phyloP scores from a whole-genome alignment of 306 rosid species.

The Vigna angularis region DNA sequence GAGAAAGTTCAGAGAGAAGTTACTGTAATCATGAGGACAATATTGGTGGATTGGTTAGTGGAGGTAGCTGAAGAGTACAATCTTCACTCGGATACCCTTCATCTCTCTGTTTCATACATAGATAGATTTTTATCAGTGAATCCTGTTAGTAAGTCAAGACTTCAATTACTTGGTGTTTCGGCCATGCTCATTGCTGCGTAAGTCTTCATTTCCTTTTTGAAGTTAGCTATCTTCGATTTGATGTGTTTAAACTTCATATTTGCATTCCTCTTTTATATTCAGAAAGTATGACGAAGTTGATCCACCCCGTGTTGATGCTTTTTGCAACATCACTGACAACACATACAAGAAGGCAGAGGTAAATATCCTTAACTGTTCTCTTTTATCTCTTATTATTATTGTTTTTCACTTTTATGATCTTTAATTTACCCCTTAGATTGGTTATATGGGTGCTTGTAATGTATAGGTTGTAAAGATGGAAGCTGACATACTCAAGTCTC shows the following conservation, averaged over 20 bases:
- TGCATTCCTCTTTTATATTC: neutral
- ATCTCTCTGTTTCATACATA: slow-evolving; percentile 64
- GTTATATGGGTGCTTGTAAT: neutral
- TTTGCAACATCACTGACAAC: slow-evolving; percentile 73
- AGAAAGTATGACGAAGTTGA: slow-evolving; percentile 90
- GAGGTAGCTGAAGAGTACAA: slow-evolving; percentile 87
- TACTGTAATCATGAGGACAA: slow-evolving; percentile 69
- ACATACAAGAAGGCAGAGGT: slow-evolving; percentile 65
- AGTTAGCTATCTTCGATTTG: neutral
- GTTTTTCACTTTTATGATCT: neutral
- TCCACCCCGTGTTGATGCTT: slow-evolving; percentile 71
- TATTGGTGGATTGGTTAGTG: slow-evolving; percentile 87
- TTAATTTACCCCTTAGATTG: neutral
- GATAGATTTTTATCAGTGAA: slow-evolving; percentile 69
- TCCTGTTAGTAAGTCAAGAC: slow-evolving; percentile 47
- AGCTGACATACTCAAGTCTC: slow-evolving; percentile 70
- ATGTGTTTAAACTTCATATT: neutral
- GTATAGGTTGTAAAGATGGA: slow-evolving; percentile 82
- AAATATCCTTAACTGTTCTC: neutral
- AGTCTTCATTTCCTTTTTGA: neutral
- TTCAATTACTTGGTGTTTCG: slow-evolving; percentile 78
- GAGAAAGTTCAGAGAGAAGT: slow-evolving; percentile 65
- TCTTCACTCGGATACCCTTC: slow-evolving; percentile 74
- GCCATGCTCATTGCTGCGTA: slow-evolving; percentile 90
- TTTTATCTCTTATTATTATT: neutral